Evolutionary conservation across 1,284 basidiomycete species (phyloP).

Genomic region (Malassezia sympodialis): DNA sequence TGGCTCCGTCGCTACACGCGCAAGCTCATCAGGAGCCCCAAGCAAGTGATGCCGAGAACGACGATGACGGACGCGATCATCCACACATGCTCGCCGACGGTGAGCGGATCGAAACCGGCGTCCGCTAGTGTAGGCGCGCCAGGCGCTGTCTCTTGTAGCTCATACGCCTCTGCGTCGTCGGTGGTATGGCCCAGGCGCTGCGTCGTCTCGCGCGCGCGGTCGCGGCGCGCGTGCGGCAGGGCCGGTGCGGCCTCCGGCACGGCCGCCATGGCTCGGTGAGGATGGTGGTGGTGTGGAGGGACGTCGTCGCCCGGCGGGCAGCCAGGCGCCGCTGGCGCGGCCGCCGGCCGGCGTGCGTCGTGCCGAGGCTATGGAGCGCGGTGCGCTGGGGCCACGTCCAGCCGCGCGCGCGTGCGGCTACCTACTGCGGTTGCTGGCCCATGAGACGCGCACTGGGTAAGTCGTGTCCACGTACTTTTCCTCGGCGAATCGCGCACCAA

Average conservation of each 20-base stretch:
- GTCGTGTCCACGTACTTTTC: conserved; percentile 34
- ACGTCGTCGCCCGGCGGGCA: neutral
- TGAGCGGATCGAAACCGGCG: conserved; percentile 12
- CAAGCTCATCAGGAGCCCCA: conserved; percentile 5
- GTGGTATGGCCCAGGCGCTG: neutral
- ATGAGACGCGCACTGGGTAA: conserved; percentile 16
- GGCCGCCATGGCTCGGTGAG: neutral
- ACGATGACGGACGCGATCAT: neutral
- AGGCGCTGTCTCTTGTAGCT: conserved; percentile 1
- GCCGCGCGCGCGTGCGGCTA: neutral
- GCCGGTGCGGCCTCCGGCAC: neutral
- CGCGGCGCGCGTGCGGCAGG: neutral
- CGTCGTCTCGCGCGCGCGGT: conserved; percentile 2
- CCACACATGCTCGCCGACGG: conserved; percentile 9
- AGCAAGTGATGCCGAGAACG: neutral
- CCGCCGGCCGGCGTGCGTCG: too few species aligned
- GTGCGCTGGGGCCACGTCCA: too few species aligned
- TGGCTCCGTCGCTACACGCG: neutral
- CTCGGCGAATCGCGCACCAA: conserved; percentile 68
- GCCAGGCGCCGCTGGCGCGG: too few species aligned
- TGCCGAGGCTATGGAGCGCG: too few species aligned
- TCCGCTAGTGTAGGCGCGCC: neutral
- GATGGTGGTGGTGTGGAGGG: neutral
- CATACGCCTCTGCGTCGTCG: conserved; percentile 9
- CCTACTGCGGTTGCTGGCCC: conserved; percentile 14